Evolutionary conservation across 2,329 filamentous ascomycete genomes (phyloP).

Genomic region (Dothideomycetes sp.): DNA sequence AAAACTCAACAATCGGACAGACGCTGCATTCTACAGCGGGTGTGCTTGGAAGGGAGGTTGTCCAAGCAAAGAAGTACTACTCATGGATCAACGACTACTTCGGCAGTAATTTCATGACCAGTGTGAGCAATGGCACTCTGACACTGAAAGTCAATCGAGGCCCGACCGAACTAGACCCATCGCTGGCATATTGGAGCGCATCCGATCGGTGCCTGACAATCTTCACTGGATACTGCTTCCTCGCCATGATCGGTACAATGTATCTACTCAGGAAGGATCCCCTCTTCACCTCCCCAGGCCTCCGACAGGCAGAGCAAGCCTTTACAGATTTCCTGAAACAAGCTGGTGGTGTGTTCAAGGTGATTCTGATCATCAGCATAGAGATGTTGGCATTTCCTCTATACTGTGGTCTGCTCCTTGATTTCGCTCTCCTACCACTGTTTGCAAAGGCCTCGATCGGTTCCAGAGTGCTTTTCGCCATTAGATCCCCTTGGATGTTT

Average conservation of each 20-base stretch:
- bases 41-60: neutral
- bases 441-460: conserved; percentile 72
- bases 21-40: neutral
- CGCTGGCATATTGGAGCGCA: conserved; percentile 32
- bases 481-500: conserved; percentile 72
- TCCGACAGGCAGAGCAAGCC: conserved; percentile 55
- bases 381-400: conserved; percentile 97
- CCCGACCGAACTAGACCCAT: conserved; percentile 22
- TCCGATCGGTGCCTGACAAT: conserved; percentile 60
- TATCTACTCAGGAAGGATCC: conserved; percentile 68
- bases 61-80: neutral
- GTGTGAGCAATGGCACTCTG: conserved; percentile 7
- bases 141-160: conserved; percentile 8
- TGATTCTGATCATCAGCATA: conserved; percentile 95
- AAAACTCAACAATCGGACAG: neutral
- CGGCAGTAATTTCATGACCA: neutral
- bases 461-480: conserved; percentile 68
- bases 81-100: neutral
- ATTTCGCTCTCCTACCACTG: conserved; percentile 76
- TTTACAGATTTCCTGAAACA: conserved; percentile 79
- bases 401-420: conserved; percentile 86
- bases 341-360: conserved; percentile 93
- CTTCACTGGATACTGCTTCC: conserved; percentile 65
- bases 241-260: conserved; percentile 62
- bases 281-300: conserved; percentile 49